Conservation (phyloP, 441 rosid species). For the Pelargonium citronellum region DNA sequence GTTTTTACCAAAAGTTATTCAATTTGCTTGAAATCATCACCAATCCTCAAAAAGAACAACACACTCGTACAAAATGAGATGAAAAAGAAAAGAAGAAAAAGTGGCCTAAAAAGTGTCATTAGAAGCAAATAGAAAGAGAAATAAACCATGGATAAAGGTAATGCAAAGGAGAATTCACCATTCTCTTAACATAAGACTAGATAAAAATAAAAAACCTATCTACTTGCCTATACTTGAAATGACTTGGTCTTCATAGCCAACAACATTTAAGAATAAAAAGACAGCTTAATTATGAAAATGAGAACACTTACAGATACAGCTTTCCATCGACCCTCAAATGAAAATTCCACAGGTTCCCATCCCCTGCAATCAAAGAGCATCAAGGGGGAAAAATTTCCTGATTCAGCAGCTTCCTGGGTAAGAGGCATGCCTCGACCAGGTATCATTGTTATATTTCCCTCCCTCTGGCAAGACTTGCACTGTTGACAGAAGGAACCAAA, state of each 20-base stretch:
- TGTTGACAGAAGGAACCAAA: conserved; percentile 22
- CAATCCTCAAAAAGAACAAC: no score
- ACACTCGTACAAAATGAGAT: no score
- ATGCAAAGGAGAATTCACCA: no score
- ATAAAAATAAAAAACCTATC: neutral
- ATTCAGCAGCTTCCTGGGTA: conserved; percentile 48
- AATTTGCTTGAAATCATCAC: no score
- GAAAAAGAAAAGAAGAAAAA: no score
- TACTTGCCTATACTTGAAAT: neutral
- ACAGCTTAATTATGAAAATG: neutral
- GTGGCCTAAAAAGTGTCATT: no score
- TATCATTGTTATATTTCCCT: conserved; percentile 72
- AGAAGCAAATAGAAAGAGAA: no score
- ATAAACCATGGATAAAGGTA: no score
- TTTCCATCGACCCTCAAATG: conserved; percentile 64
- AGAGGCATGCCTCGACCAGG: conserved; percentile 63
- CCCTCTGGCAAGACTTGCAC: conserved; percentile 89
- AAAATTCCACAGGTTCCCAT: conserved; percentile 64
- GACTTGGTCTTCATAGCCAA: neutral
- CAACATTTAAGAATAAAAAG: neutral
- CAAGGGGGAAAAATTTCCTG: conserved; percentile 57
- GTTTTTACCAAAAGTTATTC: no score
- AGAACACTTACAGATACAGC: conserved; percentile 70
- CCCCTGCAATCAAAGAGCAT: conserved; percentile 87
- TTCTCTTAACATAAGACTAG: neutral